phyloP scores from a whole-genome alignment of 1,284 basidiomycete genomes.

The Vanrija sp. region DNA sequence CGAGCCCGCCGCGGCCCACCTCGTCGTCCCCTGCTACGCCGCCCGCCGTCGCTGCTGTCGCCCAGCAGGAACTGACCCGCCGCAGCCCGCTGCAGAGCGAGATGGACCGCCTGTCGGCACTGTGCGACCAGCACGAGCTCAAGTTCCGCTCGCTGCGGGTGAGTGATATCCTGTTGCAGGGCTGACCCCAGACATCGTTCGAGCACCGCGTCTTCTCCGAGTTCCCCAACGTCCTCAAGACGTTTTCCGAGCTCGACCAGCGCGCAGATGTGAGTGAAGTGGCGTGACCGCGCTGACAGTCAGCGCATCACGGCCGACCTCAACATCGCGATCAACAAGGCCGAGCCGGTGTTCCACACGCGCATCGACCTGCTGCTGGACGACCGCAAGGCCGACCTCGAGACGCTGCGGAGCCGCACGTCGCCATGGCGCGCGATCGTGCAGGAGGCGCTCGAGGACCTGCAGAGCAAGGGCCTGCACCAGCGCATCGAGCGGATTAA shows the following conservation, averaged over 20 bases:
- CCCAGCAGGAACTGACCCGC: too few relatives aligned
- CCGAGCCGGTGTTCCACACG: slow-evolving; percentile 16
- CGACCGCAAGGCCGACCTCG: slow-evolving; percentile 25
- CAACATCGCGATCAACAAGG: slow-evolving; percentile 17
- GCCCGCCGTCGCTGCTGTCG: too few relatives aligned
- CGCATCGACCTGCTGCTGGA: slow-evolving; percentile 21
- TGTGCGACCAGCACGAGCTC: slow-evolving; percentile 39
- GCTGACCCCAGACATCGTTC: slow-evolving; percentile 29
- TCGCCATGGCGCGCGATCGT: slow-evolving; percentile 36
- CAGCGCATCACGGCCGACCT: slow-evolving; percentile 22
- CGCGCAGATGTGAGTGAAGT: slow-evolving; percentile 32
- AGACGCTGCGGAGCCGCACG: slow-evolving; percentile 33
- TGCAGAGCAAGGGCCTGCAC: neutral
- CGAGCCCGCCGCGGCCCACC: too few relatives aligned
- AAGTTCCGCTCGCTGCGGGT: slow-evolving; percentile 37
- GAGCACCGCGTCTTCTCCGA: slow-evolving; percentile 41
- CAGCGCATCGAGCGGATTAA: slow-evolving; percentile 15
- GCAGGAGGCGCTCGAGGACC: neutral
- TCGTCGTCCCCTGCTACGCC: too few relatives aligned
- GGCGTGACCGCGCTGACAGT: neutral
- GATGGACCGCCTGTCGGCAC: slow-evolving; percentile 30
- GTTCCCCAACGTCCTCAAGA: slow-evolving; percentile 23
- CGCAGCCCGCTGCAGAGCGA: slow-evolving; percentile 33
- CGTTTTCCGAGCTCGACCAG: slow-evolving; percentile 29
- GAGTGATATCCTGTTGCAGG: slow-evolving; percentile 1